Base-by-base conservation (phyloP, 768 basidiomycete species). In the Tulasnella sp. region DNA sequence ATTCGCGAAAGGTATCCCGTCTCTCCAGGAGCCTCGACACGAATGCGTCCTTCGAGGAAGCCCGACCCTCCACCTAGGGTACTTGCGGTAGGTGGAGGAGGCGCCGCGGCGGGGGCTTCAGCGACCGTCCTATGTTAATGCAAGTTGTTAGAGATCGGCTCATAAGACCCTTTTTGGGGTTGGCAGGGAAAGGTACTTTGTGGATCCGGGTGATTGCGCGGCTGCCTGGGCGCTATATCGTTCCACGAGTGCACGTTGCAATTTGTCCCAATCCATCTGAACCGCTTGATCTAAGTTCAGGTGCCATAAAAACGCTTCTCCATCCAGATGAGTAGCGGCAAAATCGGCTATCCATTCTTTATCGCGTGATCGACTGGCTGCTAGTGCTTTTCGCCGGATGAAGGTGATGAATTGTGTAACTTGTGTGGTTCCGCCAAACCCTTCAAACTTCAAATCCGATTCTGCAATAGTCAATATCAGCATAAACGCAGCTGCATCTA, bases 331-430 rank as follows among this genome's bases (percentile, higher is more conserved):
- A n/a, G 35, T 37, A 15, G 70, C 70, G 16, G 40, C 70, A 70
- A 37, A 70, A 70, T 70, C 70, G 29, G 70, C 70, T 20, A 70
- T 70, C 70, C 70, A 70, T 70, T 37, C 40, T 35, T 70, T 70
- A 26, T 70, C 70, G 40, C 70, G 70, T n/a, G 35, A 42, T 61
- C 23, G 18, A 32, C n/a, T 48, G 39, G 23, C 51, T 39, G 70
- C 70, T 23, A 37, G 42, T 70, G 77, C 35, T 44, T 39, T 29
- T 23, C 46, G 35, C 70, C 61, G 67, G 40, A 77, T 77, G 61
- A 39, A 77, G 39, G 70, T 44, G 70, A 77, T 77, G 70, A 44
- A 70, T 46, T 61, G 51, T 20, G 51, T 51, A 23, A 51, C 51
- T 7, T 51, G 23, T n/a, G 51, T n/a, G 51, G 51, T 51, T 51